Evolutionary conservation across 495 filamentous ascomycete genomes (phyloP).

Genomic region (Penicillium simplicissimum): DNA sequence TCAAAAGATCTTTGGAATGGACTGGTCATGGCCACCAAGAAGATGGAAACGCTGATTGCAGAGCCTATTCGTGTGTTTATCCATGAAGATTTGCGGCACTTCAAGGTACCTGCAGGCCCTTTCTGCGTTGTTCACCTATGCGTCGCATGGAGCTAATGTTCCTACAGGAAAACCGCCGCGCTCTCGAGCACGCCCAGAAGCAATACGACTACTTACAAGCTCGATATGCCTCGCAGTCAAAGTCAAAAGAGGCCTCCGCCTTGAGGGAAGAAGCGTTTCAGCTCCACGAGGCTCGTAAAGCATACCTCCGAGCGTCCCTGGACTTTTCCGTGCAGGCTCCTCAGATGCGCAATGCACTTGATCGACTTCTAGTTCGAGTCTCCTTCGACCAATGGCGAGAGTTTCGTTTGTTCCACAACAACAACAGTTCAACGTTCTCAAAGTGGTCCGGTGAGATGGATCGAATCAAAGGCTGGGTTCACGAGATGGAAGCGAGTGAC

Average conservation of each 20-base stretch:
- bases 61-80: constrained; percentile 82
- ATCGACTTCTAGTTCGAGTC: constrained; percentile 79
- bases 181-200: constrained; percentile 78
- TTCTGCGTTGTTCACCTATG: neutral
- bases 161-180: constrained; percentile 68
- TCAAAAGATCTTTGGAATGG: constrained; percentile 82
- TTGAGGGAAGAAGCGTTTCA: constrained; percentile 94
- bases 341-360: constrained; percentile 75
- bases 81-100: constrained; percentile 65
- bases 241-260: constrained; percentile 88
- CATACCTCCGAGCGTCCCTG: constrained; percentile 87
- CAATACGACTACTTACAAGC: constrained; percentile 76
- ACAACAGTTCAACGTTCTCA: constrained; percentile 54
- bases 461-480: constrained; percentile 85
- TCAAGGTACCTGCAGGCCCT: constrained; percentile 50
- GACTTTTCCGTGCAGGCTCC: constrained; percentile 89
- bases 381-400: constrained; percentile 87
- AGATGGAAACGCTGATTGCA: constrained; percentile 70
- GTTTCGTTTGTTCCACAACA: constrained; percentile 66
- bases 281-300: constrained; percentile 89
- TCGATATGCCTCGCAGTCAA: constrained; percentile 79
- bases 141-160: constrained; percentile 31
- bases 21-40: constrained; percentile 68
- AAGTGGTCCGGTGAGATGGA: constrained; percentile 80
- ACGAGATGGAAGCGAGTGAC: constrained; percentile 87